A percentile compares a stretch with the other conserved stretches of the same genome.
Conservation (phyloP, 306 rosid genomes). For the Oxytropis ochrocephala region DNA sequence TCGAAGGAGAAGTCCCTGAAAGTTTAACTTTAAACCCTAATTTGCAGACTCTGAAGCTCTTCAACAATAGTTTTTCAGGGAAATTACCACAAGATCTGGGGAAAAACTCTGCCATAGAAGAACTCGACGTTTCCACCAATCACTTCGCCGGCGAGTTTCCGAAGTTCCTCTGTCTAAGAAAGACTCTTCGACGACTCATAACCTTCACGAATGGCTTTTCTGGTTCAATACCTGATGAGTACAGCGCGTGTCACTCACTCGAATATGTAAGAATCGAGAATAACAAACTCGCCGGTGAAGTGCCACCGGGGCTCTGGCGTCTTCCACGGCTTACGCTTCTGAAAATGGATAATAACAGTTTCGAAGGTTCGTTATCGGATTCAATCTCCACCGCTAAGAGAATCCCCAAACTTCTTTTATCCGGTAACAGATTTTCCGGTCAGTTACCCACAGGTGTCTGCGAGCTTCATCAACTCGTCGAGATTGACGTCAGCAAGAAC, state of each 20-base stretch:
- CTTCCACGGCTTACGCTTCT: conserved; percentile 32
- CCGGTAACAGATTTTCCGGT: conserved; percentile 50
- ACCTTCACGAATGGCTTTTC: conserved; percentile 49
- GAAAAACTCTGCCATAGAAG: conserved; percentile 29
- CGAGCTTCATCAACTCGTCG: conserved; percentile 24
- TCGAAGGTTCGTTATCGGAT: conserved; percentile 43
- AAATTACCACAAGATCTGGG: conserved; percentile 54
- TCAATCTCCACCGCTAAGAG: conserved; percentile 28
- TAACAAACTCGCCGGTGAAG: conserved; percentile 47
- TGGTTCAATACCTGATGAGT: conserved; percentile 40
- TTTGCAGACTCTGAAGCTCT: conserved; percentile 38
- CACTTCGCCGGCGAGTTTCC: conserved; percentile 57
- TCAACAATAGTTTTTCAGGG: conserved; percentile 74
- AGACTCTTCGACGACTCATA: conserved; percentile 36
- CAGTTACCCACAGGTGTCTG: conserved; percentile 44
- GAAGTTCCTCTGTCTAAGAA: conserved; percentile 41
- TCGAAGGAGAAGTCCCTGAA: conserved; percentile 53
- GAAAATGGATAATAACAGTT: conserved; percentile 39
- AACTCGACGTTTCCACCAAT: conserved; percentile 70
- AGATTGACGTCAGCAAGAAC: conserved; percentile 47
- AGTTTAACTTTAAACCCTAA: conserved; percentile 45
- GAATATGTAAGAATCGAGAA: conserved; percentile 49
- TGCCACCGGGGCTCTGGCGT: conserved; percentile 54
- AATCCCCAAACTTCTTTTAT: conserved; percentile 28
- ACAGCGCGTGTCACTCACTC: conserved; percentile 44